phyloP scores from a whole-genome alignment of 1,284 basidiomycete species.

The Puccinia horiana region DNA sequence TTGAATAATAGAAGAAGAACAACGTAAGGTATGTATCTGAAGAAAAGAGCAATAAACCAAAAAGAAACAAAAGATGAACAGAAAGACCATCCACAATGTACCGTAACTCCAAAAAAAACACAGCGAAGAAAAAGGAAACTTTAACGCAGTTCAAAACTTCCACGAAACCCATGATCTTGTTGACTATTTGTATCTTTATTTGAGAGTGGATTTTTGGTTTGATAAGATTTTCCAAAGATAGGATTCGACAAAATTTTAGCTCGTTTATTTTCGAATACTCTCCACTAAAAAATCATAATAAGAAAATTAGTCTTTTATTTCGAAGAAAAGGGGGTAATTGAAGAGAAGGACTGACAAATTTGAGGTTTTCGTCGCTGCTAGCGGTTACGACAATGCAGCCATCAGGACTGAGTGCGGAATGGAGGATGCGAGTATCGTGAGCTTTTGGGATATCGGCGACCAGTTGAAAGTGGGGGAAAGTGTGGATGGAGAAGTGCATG shows the following conservation, averaged over 20 bases:
- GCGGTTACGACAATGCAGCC: constrained; percentile 87
- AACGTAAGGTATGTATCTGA: too few relatives aligned
- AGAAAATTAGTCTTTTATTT: neutral
- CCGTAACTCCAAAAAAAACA: too few relatives aligned
- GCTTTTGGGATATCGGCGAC: constrained; percentile 86
- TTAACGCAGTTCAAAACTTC: constrained; percentile 20
- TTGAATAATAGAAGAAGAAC: too few relatives aligned
- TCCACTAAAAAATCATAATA: constrained; percentile 22
- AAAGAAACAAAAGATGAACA: too few relatives aligned
- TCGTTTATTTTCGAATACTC: constrained; percentile 32
- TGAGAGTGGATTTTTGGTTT: neutral
- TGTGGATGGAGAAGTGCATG: constrained; percentile 69
- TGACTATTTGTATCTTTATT: constrained; percentile 13
- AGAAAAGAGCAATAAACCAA: too few relatives aligned
- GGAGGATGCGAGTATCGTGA: constrained; percentile 84
- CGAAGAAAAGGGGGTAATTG: neutral
- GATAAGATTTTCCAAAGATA: constrained; percentile 31
- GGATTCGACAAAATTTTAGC: neutral
- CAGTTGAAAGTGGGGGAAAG: constrained; percentile 70
- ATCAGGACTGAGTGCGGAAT: constrained; percentile 78
- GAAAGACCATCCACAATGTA: too few relatives aligned
- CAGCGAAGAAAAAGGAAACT: neutral
- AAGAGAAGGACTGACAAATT: constrained; percentile 63
- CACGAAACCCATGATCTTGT: neutral
- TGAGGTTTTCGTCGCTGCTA: constrained; percentile 88